Evolutionary conservation across 768 basidiomycete species (phyloP).

Genomic region (Tylopilus sp.): DNA sequence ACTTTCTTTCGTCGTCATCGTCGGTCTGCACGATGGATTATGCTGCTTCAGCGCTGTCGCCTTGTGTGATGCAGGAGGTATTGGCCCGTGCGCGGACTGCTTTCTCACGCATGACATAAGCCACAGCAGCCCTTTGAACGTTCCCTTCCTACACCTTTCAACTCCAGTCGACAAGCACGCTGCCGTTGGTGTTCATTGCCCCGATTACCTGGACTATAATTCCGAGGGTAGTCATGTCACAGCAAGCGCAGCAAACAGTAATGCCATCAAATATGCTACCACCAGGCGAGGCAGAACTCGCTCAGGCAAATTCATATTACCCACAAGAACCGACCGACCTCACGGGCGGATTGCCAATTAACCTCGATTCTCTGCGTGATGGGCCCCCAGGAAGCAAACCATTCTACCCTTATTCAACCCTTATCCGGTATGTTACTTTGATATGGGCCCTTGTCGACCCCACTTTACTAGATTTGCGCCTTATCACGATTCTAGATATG

Average conservation of each 20-base stretch:
- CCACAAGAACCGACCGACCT: slow-evolving; percentile 76
- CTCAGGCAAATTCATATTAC: slow-evolving; percentile 58
- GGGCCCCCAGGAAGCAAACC: slow-evolving; percentile 88
- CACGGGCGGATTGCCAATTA: slow-evolving; percentile 81
- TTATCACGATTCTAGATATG: slow-evolving; percentile 53
- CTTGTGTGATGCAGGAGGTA: slow-evolving; percentile 26
- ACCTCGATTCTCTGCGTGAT: slow-evolving; percentile 81
- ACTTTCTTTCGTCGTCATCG: slow-evolving; percentile 31
- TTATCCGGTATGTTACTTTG: slow-evolving; percentile 66
- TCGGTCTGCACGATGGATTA: slow-evolving; percentile 26
- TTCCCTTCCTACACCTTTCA: slow-evolving; percentile 32
- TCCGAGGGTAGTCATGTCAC: slow-evolving; percentile 40
- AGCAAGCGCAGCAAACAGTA: slow-evolving; percentile 47
- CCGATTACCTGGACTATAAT: slow-evolving; percentile 9
- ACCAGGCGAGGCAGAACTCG: slow-evolving; percentile 51
- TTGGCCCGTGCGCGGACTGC: slow-evolving; percentile 55
- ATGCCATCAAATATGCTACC: slow-evolving; percentile 63
- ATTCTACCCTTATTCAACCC: slow-evolving; percentile 87
- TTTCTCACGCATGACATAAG: slow-evolving; percentile 50
- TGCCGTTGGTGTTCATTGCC: slow-evolving; percentile 10
- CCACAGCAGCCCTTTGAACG: slow-evolving; percentile 45
- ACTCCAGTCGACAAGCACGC: slow-evolving; percentile 23
- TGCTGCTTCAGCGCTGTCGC: slow-evolving; percentile 12
- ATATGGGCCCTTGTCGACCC: not conserved
- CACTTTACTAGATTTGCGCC: not conserved